Evolutionary conservation across 495 filamentous ascomycete genomes (phyloP).

Genomic region (Aspergillus mulundensis): DNA sequence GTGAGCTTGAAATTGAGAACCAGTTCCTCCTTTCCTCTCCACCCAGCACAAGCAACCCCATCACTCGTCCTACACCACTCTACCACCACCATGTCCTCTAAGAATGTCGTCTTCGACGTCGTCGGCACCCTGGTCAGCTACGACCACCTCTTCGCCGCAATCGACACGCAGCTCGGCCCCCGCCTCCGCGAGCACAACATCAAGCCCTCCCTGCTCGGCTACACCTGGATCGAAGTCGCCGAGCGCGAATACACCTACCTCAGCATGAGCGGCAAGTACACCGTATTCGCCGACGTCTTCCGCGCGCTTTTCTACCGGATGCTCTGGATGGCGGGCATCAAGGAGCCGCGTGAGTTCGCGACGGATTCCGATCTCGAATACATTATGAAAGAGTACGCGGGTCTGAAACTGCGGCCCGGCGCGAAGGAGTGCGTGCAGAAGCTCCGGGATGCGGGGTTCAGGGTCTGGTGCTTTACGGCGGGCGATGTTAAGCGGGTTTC

Average conservation of each 20-base stretch:
- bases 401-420: slow-evolving; percentile 28
- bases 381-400: slow-evolving; percentile 25
- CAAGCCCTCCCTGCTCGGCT: slow-evolving; percentile 31
- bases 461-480: slow-evolving; percentile 40
- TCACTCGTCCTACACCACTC: too few species aligned
- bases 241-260: slow-evolving; percentile 42
- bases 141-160: slow-evolving; percentile 28
- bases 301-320: slow-evolving; percentile 36
- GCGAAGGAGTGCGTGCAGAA: slow-evolving; percentile 30
- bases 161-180: slow-evolving; percentile 28
- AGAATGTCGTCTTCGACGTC: slow-evolving; percentile 42
- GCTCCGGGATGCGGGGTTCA: slow-evolving; percentile 37
- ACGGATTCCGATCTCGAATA: slow-evolving; percentile 28
- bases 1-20: too few species aligned
- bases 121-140: slow-evolving; percentile 37
- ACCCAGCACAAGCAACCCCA: too few species aligned
- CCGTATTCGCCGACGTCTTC: slow-evolving; percentile 27
- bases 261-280: slow-evolving; percentile 31
- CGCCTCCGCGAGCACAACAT: slow-evolving; percentile 32
- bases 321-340: slow-evolving; percentile 27
- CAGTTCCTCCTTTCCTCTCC: too few species aligned
- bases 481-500: slow-evolving; percentile 32
- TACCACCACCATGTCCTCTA: slow-evolving; percentile 9
- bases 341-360: slow-evolving; percentile 27
- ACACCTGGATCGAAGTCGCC: slow-evolving; percentile 38